Evolutionary conservation across 2,329 filamentous ascomycete species (phyloP).

Genomic region (Fonsecaea multimorphosa): DNA sequence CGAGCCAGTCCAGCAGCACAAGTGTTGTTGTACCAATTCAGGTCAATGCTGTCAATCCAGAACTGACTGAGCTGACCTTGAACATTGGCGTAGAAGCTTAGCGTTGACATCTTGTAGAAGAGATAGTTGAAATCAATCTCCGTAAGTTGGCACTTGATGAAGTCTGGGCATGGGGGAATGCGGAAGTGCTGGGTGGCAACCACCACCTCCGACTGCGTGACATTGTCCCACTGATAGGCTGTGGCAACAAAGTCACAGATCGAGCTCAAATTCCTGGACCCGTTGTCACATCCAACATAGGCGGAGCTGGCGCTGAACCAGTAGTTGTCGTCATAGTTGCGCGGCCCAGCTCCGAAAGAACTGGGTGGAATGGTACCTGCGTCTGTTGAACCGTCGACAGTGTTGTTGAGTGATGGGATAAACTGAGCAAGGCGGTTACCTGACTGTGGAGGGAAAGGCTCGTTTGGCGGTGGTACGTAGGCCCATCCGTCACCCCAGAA

Average conservation of each 20-base stretch:
- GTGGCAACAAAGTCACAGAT: constrained; percentile 50
- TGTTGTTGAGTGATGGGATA: constrained; percentile 52
- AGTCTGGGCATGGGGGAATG: constrained; percentile 50
- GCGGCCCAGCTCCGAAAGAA: constrained; percentile 56
- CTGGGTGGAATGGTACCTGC: constrained; percentile 45
- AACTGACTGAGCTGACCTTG: constrained; percentile 51
- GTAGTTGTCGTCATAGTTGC: constrained; percentile 51
- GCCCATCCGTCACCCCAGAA: constrained; percentile 59
- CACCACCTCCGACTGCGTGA: constrained; percentile 43
- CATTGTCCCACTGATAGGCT: constrained; percentile 52
- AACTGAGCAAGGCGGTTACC: constrained; percentile 44
- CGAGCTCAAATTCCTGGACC: constrained; percentile 46
- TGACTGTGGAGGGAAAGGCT: constrained; percentile 50
- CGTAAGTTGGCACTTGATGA: constrained; percentile 50
- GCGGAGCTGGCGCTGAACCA: constrained; percentile 59
- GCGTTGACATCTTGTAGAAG: constrained; percentile 53
- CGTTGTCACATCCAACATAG: constrained; percentile 57
- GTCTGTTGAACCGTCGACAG: constrained; percentile 45
- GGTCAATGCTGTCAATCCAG: constrained; percentile 54
- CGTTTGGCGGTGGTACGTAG: constrained; percentile 53
- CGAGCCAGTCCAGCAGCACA: constrained; percentile 52
- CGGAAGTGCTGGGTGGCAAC: constrained; percentile 48
- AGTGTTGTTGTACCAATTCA: constrained; percentile 58
- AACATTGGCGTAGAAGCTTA: constrained; percentile 57
- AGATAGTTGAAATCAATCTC: constrained; percentile 50